A percentile compares a stretch with the other conserved stretches of the same genome.
phyloP scores from a whole-genome alignment of 345 rosid genomes.

The Camelina sativa region DNA sequence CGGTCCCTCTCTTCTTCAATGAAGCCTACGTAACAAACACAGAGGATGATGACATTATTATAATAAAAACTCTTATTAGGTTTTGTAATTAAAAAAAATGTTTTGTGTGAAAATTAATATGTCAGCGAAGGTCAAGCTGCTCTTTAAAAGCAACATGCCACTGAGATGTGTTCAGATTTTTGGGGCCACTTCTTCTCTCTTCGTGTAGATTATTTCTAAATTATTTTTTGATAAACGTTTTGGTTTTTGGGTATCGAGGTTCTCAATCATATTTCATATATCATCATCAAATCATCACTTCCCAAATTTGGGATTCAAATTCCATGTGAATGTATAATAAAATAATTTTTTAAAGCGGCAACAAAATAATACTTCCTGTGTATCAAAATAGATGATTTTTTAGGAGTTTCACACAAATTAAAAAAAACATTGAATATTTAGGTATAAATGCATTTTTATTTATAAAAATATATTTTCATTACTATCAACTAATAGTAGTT shows the following conservation, averaged over 20 bases:
- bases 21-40: constrained; percentile 42
- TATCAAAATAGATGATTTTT: too few species aligned
- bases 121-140: constrained; percentile 51
- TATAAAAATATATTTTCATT: too few species aligned
- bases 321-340: constrained; percentile 3
- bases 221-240: background rate
- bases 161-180: constrained; percentile 38
- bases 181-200: constrained; percentile 31
- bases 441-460: too few species aligned
- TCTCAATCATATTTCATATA: constrained; percentile 44
- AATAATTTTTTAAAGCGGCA: background rate
- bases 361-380: too few species aligned
- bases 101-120: background rate
- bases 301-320: constrained; percentile 11
- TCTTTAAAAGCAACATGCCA: constrained; percentile 45
- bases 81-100: constrained; percentile 1
- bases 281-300: constrained; percentile 42
- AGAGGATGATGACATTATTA: constrained; percentile 40
- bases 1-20: constrained; percentile 38
- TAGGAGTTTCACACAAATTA: too few species aligned
- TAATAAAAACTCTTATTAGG: constrained; percentile 18
- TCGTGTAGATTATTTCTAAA: background rate
- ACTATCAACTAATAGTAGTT: too few species aligned
- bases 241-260: constrained; percentile 26
- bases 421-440: too few species aligned